Evolutionary conservation across 2,329 filamentous ascomycete species (phyloP), one percentile per base, ranked within the genome.

Genomic region (Metarhizium rileyi): DNA sequence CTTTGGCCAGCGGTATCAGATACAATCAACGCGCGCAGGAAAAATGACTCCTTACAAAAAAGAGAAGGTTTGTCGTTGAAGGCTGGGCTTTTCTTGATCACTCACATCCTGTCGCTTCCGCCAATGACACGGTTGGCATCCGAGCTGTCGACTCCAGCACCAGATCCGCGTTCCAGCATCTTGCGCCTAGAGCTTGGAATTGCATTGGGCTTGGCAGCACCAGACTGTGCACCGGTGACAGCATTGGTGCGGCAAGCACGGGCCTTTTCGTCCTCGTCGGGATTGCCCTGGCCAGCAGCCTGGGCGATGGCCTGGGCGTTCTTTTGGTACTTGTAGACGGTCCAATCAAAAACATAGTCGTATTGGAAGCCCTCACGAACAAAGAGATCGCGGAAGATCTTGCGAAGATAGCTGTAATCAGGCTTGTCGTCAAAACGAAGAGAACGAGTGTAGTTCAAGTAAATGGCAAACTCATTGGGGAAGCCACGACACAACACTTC

Each of bases 321-420:
- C 84, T 96, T 96, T 81, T 96, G 90, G 78, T 97, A 96, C 78
- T 97, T 97, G 83, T 96, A 97, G 63, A 97, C 93, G 53, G 93
- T 98, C 93, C 93, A 98, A 75, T 98, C 93, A 64, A 98, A 98
- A 61, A 98, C 93, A 63, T 98, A 97, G 73, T 98, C 93, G 71
- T 98, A 97, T 76, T 98, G 93, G 84, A 97, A 98, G 50, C 91
- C 93, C 72, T 97, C 93, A 55, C 93, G 90, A 59, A 98, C 93
- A 65, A 98, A 98, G 53, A 98, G 84, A 67, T 98, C 93, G 56
- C 93, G 90, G 88, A 98, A 98, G 74, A 98, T 97, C 85, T 97
- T 97, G 73, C 93, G 89, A 51, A 98, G 87, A 74, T 98, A 98
- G 58, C 90, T 96, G 78, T 98, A 98, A 71, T 98, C 93, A 36